phyloP scores from a whole-genome alignment of 495 filamentous ascomycete species.

The Daldinia caldariorum region DNA sequence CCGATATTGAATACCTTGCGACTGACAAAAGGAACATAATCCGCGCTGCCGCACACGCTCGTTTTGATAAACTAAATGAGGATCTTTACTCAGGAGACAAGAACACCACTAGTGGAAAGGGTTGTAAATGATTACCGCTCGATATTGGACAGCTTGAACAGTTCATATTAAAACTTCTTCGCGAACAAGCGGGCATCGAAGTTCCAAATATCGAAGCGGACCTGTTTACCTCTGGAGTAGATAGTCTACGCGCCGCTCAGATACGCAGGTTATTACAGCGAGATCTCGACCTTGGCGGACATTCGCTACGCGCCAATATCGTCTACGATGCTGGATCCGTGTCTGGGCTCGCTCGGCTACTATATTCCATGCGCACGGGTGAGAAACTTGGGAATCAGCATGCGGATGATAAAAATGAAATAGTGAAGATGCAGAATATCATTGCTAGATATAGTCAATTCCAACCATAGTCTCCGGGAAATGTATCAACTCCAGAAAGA shows the following conservation, averaged over 20 bases:
- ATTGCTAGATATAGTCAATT: conserved; percentile 63
- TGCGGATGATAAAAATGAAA: conserved; percentile 42
- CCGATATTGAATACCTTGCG: conserved; percentile 61
- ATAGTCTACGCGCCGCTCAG: conserved; percentile 69
- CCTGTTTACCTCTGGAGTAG: conserved; percentile 67
- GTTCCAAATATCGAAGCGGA: conserved; percentile 55
- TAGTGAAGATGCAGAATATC: conserved; percentile 54
- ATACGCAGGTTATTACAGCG: conserved; percentile 61
- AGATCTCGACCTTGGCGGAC: conserved; percentile 53
- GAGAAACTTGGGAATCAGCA: conserved; percentile 19
- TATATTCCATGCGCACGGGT: conserved; percentile 54
- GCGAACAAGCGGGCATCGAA: conserved; percentile 53
- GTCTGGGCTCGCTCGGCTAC: conserved; percentile 55
- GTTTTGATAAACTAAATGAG: conserved; percentile 61
- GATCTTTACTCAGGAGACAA: conserved; percentile 55
- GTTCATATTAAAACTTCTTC: conserved; percentile 56
- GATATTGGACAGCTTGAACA: conserved; percentile 52
- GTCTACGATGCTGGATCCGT: conserved; percentile 64
- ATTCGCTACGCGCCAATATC: conserved; percentile 55
- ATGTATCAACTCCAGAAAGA: conserved; percentile 38
- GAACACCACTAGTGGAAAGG: conserved; percentile 28
- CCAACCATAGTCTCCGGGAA: conserved; percentile 47
- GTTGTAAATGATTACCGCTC: conserved; percentile 47
- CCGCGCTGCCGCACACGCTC: conserved; percentile 61
- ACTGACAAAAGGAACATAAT: conserved; percentile 68